phyloP scores from a whole-genome alignment of 1,139 yeast species.

The Hansenula lynferdii region DNA sequence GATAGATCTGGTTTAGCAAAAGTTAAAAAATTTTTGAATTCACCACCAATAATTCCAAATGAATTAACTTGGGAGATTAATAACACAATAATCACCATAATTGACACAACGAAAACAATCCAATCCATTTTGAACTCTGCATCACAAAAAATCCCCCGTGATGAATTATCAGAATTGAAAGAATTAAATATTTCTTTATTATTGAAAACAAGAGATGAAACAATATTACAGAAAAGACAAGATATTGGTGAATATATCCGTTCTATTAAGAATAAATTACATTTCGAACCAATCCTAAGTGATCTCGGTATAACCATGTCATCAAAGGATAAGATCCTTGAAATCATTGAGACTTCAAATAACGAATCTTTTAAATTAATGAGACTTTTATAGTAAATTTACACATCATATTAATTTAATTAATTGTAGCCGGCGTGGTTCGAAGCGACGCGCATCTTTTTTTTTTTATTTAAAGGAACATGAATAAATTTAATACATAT shows the following conservation, averaged over 20 bases:
- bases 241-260: neutral
- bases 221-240: slow-evolving; percentile 3
- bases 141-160: neutral
- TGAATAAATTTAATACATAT: too few species aligned
- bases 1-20: slow-evolving; percentile 2
- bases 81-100: slow-evolving; percentile 11
- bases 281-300: slow-evolving; percentile 1
- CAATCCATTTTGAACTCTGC: slow-evolving; percentile 7
- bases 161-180: slow-evolving; percentile 9
- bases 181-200: slow-evolving; percentile 7
- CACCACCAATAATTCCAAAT: slow-evolving; percentile 10
- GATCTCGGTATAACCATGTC: slow-evolving; percentile 4
- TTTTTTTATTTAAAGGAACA: too few species aligned
- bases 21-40: slow-evolving; percentile 1
- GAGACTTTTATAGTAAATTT: slow-evolving; percentile 7
- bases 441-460: too few species aligned
- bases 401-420: too few species aligned
- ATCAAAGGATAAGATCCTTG: slow-evolving; percentile 5
- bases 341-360: slow-evolving; percentile 8
- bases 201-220: slow-evolving; percentile 10
- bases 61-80: slow-evolving; percentile 15
- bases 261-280: slow-evolving; percentile 1
- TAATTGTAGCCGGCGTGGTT: too few species aligned
- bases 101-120: slow-evolving; percentile 16
- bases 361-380: slow-evolving; percentile 10